These are phyloP conservation scores for Spergularia azorica DNA, from an alignment of 179 eudicot genomes.

Conservation along the genomic window DNA sequence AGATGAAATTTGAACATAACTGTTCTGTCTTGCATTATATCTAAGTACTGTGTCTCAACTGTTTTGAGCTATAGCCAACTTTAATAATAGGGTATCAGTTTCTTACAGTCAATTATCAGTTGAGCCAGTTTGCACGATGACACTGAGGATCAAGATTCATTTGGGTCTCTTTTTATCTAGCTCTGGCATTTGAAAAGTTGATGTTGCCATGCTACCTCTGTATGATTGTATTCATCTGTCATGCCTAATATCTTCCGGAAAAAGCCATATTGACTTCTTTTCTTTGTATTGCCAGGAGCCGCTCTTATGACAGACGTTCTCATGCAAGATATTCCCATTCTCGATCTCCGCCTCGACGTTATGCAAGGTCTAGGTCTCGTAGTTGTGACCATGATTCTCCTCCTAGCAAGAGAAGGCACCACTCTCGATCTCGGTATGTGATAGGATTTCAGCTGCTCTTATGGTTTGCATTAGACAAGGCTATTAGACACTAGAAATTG, in stretches of 20 bases:
- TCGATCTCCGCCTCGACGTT: conserved; percentile 67
- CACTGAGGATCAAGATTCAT: not conserved
- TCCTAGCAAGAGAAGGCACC: conserved; percentile 56
- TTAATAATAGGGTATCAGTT: no score
- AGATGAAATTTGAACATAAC: not conserved
- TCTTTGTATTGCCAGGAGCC: conserved; percentile 35
- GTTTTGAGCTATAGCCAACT: not conserved
- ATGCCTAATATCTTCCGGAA: not conserved
- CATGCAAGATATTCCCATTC: conserved; percentile 67
- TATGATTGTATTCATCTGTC: not conserved
- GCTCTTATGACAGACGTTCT: conserved; percentile 63
- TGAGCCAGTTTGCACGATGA: not conserved
- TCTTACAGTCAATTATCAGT: no score
- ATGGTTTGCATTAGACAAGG: not conserved
- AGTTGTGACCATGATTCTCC: conserved; percentile 54
- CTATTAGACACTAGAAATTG: not conserved
- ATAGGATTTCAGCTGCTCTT: not conserved
- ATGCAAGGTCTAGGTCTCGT: conserved; percentile 58
- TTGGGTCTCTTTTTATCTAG: not conserved
- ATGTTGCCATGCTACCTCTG: not conserved
- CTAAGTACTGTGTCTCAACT: not conserved
- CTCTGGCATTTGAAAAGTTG: not conserved
- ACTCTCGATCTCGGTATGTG: conserved; percentile 39
- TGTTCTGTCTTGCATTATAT: not conserved
- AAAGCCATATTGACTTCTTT: not conserved